Base-by-base conservation (phyloP, 2,329 filamentous ascomycete species). In the Beauveria medogensis region DNA sequence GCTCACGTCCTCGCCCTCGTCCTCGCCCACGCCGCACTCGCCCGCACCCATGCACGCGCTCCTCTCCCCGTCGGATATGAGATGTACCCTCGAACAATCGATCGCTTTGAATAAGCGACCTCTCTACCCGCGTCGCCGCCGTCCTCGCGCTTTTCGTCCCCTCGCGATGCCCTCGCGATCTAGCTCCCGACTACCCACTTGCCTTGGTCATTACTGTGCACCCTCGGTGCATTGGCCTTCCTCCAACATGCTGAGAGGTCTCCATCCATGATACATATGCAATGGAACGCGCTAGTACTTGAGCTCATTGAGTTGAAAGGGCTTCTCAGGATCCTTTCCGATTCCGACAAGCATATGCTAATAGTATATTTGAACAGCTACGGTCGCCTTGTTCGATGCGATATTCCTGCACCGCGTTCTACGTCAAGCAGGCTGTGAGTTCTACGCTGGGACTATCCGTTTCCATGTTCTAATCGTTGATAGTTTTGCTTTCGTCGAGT, bases 401-500 rank as follows among this genome's bases (percentile, higher is more conserved):
- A 99, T 73, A 99, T 99, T 72, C 94, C 94, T 67, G 94, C 94
- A 64, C 94, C 94, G 58, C 89, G 94, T 66, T 96, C 92, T 66
- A 92, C 93, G 3, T 91, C 89, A 53, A 96, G 91, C 80, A 88
- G 94, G 77, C 88, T 99, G 94, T 97, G 81, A 86, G 93, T 89
- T 54, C 48, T 34, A 51, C n/a, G 6, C 28, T 41, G 22, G 48
- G 6, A 20, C 28, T 8, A 30, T 20, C n/a, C 41, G 18, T 34
- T 12, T 51, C 46, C 26, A 14, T 26, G 20, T 43, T 7, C 41
- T 63, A 26, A 62, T 41, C 2, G 28, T 41, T 12, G 5, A 41
- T 47, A 87, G 94, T 68, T 99, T 99, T 75, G 94, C 94, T 43
- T 99, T 99, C 75, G 94, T 99, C 66, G 94, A 99, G 78, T 99